Base-by-base conservation (phyloP, 129 eudicot genomes). In the Flaveria ramosissima region DNA sequence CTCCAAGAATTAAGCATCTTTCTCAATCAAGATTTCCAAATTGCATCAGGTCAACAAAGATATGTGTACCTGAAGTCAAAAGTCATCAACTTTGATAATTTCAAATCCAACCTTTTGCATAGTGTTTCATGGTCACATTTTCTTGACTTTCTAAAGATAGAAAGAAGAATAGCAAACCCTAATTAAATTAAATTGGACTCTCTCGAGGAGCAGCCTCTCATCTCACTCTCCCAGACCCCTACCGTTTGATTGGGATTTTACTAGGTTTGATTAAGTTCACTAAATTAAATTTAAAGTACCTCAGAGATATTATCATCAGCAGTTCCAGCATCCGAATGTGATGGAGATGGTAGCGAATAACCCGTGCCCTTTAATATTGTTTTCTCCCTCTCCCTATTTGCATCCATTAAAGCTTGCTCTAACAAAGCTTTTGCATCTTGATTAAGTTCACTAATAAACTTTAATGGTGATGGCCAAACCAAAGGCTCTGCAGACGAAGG, bases 401-500 rank as follows among this genome's bases (percentile, higher is more conserved):
- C 83, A 66, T 77, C 83, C 78, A 77, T 83, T 59, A 83, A 42
- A 60, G 86, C 86, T 62, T 77, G 78, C 48, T 83, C 86, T 39
- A 83, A 41, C 32, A 83, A 74, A 41, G 78, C 86, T 83, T 78
- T 83, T 47, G 86, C 86, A 51, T 83, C 86, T 55, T 78, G 80
- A 78, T 83, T 78, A 83, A 83, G 86, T 73, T 83, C 83, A 46
- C 83, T 83, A 70, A 83, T 83, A 72, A 83, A 83, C 83, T 87
- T 92, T 75, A 92, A 78, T n/a, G 92, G 87, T 50, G 97, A 79
- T 26, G 97, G 97, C 97, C 97, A 92, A 32, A 84, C 85, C 20
- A 92, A 76, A 43, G 97, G 97, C 82, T 89, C 96, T 14, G 97
- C 89, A 27, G 97, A 76, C 55, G 88, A 86, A 47, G 97, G 97